phyloP scores from a whole-genome alignment of 441 rosid species.

The Populus tomentosa region DNA sequence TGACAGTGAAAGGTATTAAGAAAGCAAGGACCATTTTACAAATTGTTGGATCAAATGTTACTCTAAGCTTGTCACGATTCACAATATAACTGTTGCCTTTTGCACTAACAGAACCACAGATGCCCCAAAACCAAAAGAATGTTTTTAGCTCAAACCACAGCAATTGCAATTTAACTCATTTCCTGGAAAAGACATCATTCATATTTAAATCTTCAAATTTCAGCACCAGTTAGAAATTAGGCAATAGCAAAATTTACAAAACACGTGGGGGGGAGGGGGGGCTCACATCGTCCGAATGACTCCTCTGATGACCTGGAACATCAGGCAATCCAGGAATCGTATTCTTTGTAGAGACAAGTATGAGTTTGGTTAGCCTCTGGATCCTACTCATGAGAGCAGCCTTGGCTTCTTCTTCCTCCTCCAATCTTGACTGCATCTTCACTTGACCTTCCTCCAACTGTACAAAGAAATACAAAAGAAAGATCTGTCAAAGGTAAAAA shows the following conservation, averaged over 20 bases:
- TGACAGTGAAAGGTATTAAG: not conserved
- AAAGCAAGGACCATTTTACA: not conserved
- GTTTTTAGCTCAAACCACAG: not conserved
- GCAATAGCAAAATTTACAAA: not conserved
- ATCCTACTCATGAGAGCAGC: conserved; percentile 99
- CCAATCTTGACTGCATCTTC: conserved; percentile 98
- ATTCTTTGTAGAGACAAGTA: conserved; percentile 94
- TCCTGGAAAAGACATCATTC: not conserved
- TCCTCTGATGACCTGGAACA: conserved; percentile 60
- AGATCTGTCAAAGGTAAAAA: not conserved
- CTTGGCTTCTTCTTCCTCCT: conserved; percentile 99
- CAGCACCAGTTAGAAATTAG: not conserved
- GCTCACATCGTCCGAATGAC: conserved; percentile 79
- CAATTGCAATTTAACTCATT: not conserved
- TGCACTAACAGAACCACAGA: not conserved
- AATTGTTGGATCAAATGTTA: not conserved
- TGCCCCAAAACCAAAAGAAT: no score
- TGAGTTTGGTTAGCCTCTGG: conserved; percentile 95
- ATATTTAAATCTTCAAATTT: not conserved
- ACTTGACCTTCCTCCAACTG: conserved; percentile 99
- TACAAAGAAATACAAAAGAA: conserved; percentile 11
- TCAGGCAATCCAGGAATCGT: conserved; percentile 70
- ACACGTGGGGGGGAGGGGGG: not conserved
- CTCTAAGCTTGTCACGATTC: not conserved
- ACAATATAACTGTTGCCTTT: not conserved